Base-by-base conservation (phyloP, 768 basidiomycete species). In the Cystofilobasidium bisporidii region DNA sequence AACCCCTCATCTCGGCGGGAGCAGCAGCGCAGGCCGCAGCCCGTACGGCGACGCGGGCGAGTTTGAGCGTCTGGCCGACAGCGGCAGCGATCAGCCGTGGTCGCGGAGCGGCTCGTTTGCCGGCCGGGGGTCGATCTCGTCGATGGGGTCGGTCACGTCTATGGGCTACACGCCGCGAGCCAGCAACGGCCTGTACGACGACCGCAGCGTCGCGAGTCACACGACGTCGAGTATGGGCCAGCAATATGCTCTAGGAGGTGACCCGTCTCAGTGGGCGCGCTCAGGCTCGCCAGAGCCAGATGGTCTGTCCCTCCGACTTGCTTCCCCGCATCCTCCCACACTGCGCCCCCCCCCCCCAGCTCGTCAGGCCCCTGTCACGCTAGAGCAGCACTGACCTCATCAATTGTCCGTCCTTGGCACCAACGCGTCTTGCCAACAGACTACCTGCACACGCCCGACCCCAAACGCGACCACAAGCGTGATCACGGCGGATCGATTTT, bases 391-490 rank as follows among this genome's bases (percentile, higher is more conserved):
- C n/a, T n/a, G n/a, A n/a, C n/a, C 24, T 0, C 41, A 14, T 14
- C 47, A 17, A 28, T 45, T 43, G 26, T 18, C 14, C 4, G 15
- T 20, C 36, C 41, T 45, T 61, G 5, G 6, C 26, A n/a, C 9
- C 14, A 14, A 2, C 33, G 5, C 24, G 14, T 33, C 3, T 59
- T 61, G 20, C 60, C 26, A 24, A 3, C n/a, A 40, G 68, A 69
- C 41, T 69, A 65, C 58, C 60, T 69, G 28, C 68, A 69, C 50
- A 69, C 48, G n/a, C 68, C 68, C 14, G 63, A 69, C 28, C 55
- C 67, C 17, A 69, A 69, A 26, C 67, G 67, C 20, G 67, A 69
- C 58, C 22, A n/a, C 41, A 56, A 47, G 41, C 30, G 33, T 9
- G 66, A 62, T 30, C 22, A 26, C 12, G 45, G 56, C 36, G 36